These are phyloP conservation scores for Zhuliangozyma parablackwelliae DNA, from an alignment of 1,139 yeast genomes.

Conservation along the genomic window DNA sequence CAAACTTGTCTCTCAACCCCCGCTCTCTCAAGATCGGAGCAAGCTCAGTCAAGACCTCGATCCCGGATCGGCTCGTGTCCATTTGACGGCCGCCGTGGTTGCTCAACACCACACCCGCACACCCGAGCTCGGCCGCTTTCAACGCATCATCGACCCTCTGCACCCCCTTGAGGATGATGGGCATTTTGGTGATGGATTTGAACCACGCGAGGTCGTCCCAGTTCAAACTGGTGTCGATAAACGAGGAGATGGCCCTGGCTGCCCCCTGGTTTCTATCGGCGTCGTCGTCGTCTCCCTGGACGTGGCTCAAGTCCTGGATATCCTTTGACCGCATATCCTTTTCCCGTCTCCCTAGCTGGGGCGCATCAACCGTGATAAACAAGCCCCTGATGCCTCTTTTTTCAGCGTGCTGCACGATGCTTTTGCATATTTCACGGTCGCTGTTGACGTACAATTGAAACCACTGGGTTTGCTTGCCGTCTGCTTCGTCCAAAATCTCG, in stretches of 20 bases:
- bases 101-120: constrained; percentile 61
- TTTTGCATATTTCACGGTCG: constrained; percentile 47
- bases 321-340: constrained; percentile 49
- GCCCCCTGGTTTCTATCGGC: constrained; percentile 78
- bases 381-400: constrained; percentile 71
- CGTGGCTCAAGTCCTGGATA: constrained; percentile 40
- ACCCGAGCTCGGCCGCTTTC: constrained; percentile 56
- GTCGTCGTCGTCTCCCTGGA: constrained; percentile 59
- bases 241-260: constrained; percentile 77
- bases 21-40: constrained; percentile 51
- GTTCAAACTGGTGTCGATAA: constrained; percentile 74
- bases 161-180: constrained; percentile 65
- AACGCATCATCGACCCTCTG: constrained; percentile 68
- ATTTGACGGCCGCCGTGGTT: constrained; percentile 77
- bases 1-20: constrained; percentile 41
- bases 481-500: constrained; percentile 60
- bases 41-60: constrained; percentile 63
- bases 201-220: constrained; percentile 67
- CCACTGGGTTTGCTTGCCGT: constrained; percentile 67
- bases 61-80: constrained; percentile 63
- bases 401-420: constrained; percentile 69
- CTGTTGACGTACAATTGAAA: constrained; percentile 82
- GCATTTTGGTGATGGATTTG: constrained; percentile 54
- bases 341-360: constrained; percentile 90
- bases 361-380: constrained; percentile 90